Evolutionary conservation across 2,329 filamentous ascomycete genomes (phyloP), one percentile per base, ranked within the genome.

Genomic region (Phoma sp.): DNA sequence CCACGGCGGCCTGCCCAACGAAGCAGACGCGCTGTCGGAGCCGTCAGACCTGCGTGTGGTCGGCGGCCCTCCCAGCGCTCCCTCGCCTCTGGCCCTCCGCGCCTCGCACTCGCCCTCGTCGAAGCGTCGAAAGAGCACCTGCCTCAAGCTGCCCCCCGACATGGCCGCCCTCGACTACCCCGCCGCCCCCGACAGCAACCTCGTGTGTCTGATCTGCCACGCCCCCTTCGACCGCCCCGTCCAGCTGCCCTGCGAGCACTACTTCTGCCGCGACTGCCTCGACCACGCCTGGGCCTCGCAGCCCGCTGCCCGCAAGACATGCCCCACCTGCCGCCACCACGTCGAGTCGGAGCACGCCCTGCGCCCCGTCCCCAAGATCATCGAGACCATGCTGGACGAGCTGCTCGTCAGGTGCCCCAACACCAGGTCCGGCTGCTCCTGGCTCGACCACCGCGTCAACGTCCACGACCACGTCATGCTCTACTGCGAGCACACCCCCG

Each of bases 201-300:
- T 88, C 45, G 82, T 85, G 76, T 88, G 85, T 67, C 80, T 85
- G 15, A 88, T 88, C 60, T 88, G 85, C 71, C 84, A 85, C 66
- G 84, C 82, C 57, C 83, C 85, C 7, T 86, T 87, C 64, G 80
- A 87, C 50, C 76, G 81, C 47, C 85, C 85, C 1, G 79, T 86
- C 39, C 71, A 83, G 62, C 75, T 85, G 43, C 78, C 82, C 60
- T 88, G 85, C 72, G 84, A 87, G 60, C 85, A 88, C 74, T 82
- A 84, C 60, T 88, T 88, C 74, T 88, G 85, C 73, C 76, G 79
- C 49, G 79, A 82, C 22, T 88, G 85, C 65, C 76, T 88, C 55
- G 78, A 77, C 43, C 73, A 75, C 38, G 69, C 72, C 25, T 74
- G 70, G 68, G 63, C 60, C 1, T 67, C 69, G 22, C 72, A 75